A percentile compares a stretch with the other conserved stretches of the same genome.
phyloP scores from a whole-genome alignment of 1,284 basidiomycete species.

The Moniliophthora roreri region DNA sequence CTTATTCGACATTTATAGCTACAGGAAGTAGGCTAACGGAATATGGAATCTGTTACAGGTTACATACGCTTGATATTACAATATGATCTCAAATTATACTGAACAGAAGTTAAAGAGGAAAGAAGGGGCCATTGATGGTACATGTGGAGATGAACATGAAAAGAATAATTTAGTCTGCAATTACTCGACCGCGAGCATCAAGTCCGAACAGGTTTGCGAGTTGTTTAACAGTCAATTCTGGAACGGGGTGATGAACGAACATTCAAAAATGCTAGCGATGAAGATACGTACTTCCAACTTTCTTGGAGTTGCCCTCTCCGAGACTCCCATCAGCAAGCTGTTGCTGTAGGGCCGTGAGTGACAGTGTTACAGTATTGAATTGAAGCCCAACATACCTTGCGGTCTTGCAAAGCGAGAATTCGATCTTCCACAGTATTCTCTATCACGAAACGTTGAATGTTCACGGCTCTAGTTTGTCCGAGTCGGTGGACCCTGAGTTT shows the following conservation, averaged over 20 bases:
- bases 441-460: slow-evolving; percentile 61
- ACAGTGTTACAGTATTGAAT: not conserved
- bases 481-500: slow-evolving; percentile 45
- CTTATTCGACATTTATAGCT: not conserved
- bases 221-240: slow-evolving; percentile 44
- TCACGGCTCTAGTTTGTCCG: slow-evolving; percentile 52
- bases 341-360: slow-evolving; percentile 29
- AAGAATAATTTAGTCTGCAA: not conserved
- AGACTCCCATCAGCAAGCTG: slow-evolving; percentile 57
- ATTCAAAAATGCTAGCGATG: not conserved
- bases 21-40: not conserved
- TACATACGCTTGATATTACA: no score
- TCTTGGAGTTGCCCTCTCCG: slow-evolving; percentile 58
- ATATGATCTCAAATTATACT: no score
- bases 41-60: no score
- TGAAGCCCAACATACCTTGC: slow-evolving; percentile 50
- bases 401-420: slow-evolving; percentile 55
- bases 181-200: slow-evolving; percentile 39
- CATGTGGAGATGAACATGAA: no score
- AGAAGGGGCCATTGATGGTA: no score
- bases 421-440: slow-evolving; percentile 59
- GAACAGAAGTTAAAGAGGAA: no score
- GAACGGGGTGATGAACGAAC: slow-evolving; percentile 1
- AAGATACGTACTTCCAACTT: slow-evolving; percentile 49
- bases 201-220: slow-evolving; percentile 45